These are phyloP conservation scores for Penicillium decumbens DNA, from an alignment of 2,329 filamentous ascomycete species.

Conservation along the genomic window DNA sequence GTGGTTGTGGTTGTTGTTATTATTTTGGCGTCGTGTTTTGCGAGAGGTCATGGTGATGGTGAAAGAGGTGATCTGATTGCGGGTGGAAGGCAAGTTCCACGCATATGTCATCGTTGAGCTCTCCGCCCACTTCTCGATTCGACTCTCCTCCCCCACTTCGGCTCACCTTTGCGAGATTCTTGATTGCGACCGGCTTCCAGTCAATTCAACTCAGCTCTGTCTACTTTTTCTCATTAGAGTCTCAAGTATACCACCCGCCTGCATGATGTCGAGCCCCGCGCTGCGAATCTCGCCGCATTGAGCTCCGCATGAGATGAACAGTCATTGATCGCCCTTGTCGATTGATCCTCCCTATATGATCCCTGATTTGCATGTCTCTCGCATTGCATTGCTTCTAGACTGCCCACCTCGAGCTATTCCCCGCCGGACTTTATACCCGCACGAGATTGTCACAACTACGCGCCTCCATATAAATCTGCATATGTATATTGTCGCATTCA, in stretches of 20 bases:
- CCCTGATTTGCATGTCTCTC: not conserved
- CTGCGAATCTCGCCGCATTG: constrained; percentile 7
- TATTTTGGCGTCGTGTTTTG: constrained; percentile 13
- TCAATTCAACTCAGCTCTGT: not conserved
- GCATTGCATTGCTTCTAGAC: not conserved
- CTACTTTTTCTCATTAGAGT: not conserved
- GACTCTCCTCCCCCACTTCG: not conserved
- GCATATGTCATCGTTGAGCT: constrained; percentile 9
- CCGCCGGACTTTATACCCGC: constrained; percentile 9
- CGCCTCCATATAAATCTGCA: constrained; percentile 2
- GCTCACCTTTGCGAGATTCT: not conserved
- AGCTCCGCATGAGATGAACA: constrained; percentile 9
- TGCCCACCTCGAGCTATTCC: not conserved
- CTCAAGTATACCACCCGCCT: not conserved
- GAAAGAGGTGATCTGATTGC: not conserved
- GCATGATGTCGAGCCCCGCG: constrained; percentile 7
- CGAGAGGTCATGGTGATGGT: constrained; percentile 6
- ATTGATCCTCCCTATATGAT: not conserved
- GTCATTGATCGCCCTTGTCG: constrained; percentile 9
- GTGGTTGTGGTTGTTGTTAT: constrained; percentile 14
- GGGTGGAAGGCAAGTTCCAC: not conserved
- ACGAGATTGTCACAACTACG: not conserved
- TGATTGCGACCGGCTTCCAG: not conserved
- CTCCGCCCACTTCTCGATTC: not conserved
- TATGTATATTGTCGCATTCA: constrained; percentile 3